Base-by-base conservation (phyloP, 2,329 filamentous ascomycete species). In the Lachnellula suecica region DNA sequence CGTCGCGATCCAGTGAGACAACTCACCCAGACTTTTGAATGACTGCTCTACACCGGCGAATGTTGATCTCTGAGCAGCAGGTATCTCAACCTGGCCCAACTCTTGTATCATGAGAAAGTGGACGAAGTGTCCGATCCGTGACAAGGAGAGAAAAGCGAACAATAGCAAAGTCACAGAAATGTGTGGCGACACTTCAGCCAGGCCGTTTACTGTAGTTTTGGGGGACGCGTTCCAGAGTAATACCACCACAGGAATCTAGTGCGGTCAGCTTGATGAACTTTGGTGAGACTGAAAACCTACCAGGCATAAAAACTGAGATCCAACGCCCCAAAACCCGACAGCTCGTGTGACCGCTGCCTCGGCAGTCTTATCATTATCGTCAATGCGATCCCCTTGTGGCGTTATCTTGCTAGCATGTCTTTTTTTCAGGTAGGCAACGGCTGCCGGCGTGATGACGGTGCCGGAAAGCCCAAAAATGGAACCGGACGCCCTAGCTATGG, bases 401-500 rank as follows among this genome's bases (percentile, higher is more conserved):
- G 10, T 15, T 37, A n/a, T 19, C 9, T 46, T 27, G 2, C 23
- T 17, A 9, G 7, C 22, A 20, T 54, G 24, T 35, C 47, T 42
- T 11, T 42, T 49, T 13, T 49, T 45, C 17, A 70, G 54, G 44
- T 66, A 66, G 6, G 64, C 64, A 64, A 79, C 77, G 11, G 74
- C 64, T n/a, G 66, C 61, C 1, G 79, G 78, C 1, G 77, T 78
- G 8, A 76, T 63, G 61, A 77, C 72, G 2, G 79, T 82, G 4
- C 75, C 74, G 4, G 68, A 72, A 9, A 82, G 66, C 53, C 80
- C 79, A 19, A 77, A 71, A 7, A 72, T 47, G 1, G 75, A 74
- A 5, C 76, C 73, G 8, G 71, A 67, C 5, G 73, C 72, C 34
- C 74, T 68, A 48, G 74, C 72, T 27, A 70, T 59, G 4, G 74